These are phyloP conservation scores for Exsudoporus frostii DNA, from an alignment of 768 basidiomycete species.

Conservation along the genomic window DNA sequence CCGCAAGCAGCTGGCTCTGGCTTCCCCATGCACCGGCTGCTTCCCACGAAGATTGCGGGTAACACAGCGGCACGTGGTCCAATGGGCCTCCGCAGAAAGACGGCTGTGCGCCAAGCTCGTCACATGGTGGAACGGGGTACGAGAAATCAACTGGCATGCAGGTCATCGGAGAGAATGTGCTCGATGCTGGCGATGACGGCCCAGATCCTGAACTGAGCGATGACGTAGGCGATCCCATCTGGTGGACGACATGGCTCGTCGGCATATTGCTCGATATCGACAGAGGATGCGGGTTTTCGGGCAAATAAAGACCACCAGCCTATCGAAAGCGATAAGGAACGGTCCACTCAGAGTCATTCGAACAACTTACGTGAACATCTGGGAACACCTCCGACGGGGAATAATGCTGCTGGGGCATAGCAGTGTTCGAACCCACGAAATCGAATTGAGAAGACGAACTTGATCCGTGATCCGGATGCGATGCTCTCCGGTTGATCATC, in stretches of 20 bases:
- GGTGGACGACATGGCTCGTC: conserved; percentile 40
- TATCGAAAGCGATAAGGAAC: conserved; percentile 20
- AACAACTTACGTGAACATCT: conserved; percentile 39
- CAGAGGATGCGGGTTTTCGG: conserved; percentile 42
- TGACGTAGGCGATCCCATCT: conserved; percentile 50
- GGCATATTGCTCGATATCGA: conserved; percentile 38
- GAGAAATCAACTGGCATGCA: conserved; percentile 19
- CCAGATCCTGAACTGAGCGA: conserved; percentile 46
- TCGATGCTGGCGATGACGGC: conserved; percentile 48
- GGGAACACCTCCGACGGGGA: conserved; percentile 25
- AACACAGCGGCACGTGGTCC: conserved; percentile 29
- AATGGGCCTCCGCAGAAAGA: conserved; percentile 22
- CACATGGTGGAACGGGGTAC: conserved; percentile 21
- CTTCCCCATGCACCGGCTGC: conserved; percentile 32
- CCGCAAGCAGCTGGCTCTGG: conserved; percentile 39
- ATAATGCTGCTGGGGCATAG: conserved; percentile 42
- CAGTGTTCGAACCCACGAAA: conserved; percentile 47
- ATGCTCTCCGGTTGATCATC: conserved; percentile 60
- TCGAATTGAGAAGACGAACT: conserved; percentile 48
- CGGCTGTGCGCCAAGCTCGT: conserved; percentile 10
- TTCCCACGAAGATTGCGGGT: conserved; percentile 33
- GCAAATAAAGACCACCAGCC: conserved; percentile 53
- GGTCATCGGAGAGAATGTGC: conserved; percentile 46
- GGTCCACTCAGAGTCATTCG: conserved; percentile 1
- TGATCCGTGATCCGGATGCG: conserved; percentile 48